Evolutionary conservation across 83 land plant genomes (phyloP).

Genomic region (Larix sibirica): DNA sequence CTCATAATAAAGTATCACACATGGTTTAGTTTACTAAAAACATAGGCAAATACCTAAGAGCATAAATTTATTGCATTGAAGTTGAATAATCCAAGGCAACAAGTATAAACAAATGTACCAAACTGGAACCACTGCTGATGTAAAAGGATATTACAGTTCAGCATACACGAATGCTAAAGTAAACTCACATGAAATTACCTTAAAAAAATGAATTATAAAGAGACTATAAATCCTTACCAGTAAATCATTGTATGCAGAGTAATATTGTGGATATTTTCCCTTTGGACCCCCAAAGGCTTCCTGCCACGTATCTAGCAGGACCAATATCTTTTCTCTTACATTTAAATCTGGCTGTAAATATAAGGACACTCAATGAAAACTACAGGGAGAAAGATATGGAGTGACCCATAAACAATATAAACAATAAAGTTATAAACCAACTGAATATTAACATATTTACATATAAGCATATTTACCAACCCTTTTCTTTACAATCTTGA

Average conservation of each 20-base stretch:
- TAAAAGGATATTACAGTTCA: not conserved
- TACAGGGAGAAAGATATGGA: not conserved
- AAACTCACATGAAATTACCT: not conserved
- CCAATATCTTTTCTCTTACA: constrained; percentile 84
- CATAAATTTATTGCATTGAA: no score
- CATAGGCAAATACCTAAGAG: no score
- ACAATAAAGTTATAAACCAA: not conserved
- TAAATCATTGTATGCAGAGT: constrained; percentile 79
- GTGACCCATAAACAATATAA: not conserved
- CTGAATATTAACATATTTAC: not conserved
- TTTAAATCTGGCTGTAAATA: constrained; percentile 67
- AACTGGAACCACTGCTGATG: not conserved
- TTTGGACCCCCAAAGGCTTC: constrained; percentile 94
- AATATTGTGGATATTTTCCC: constrained; percentile 87
- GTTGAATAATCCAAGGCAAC: not conserved
- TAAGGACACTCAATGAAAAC: not conserved
- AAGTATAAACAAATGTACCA: not conserved
- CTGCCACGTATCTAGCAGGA: constrained; percentile 92
- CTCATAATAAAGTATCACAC: no score
- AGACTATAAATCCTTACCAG: constrained; percentile 37
- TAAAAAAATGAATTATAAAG: not conserved
- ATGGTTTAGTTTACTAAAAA: no score
- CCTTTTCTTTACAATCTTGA: constrained; percentile 78
- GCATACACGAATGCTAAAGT: no score
- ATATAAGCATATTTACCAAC: constrained; percentile 25